Base-by-base conservation (phyloP, 2,329 filamentous ascomycete genomes). In the Cercospora sp. region DNA sequence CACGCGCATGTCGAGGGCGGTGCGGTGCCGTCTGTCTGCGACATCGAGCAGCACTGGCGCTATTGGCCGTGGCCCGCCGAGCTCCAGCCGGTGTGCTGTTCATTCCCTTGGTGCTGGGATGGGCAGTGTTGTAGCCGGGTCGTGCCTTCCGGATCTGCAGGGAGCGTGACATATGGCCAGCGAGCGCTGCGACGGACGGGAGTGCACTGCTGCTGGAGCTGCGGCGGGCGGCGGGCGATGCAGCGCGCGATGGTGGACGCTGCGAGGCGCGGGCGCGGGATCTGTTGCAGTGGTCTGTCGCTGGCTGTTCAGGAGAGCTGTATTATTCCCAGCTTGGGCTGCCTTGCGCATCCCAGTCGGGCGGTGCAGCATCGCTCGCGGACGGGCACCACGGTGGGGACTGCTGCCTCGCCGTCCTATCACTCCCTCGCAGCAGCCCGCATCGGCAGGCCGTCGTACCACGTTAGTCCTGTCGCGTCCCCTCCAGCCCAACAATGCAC, bases 91-190 rank as follows among this genome's bases (percentile, higher is more conserved):
- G 58, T 63, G 67, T 66, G 32, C 67, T 68, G 66, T 40, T 65
- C 71, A 66, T 55, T 66, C 68, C 67, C 62, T 67, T 63, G 69
- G 67, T 67, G 68, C 68, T 71, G 69, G 69, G 66, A 68, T 70
- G 66, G 12, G 66, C 37, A 61, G 67, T 66, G 43, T 70, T 53
- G 49, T 43, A 49, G 61, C 63, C 71, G 70, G 71, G 60, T 71
- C 70, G 70, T 70, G 68, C 70, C 69, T 67, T 70, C 68, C 69
- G 70, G 67, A 71, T 71, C 68, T 70, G 68, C 70, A 72, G 68
- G 68, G 60, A 64, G 61, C 59, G 64, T 58, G 60, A 55, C 55
- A 64, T 58, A 43, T 58, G 61, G 37, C 37, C 37, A 24, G 28
- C 43, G 60, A 18, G 28, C 43, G 57, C 16, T 40, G 37, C 37